phyloP scores from a whole-genome alignment of 805 yeast genomes.

The Candida takata region DNA sequence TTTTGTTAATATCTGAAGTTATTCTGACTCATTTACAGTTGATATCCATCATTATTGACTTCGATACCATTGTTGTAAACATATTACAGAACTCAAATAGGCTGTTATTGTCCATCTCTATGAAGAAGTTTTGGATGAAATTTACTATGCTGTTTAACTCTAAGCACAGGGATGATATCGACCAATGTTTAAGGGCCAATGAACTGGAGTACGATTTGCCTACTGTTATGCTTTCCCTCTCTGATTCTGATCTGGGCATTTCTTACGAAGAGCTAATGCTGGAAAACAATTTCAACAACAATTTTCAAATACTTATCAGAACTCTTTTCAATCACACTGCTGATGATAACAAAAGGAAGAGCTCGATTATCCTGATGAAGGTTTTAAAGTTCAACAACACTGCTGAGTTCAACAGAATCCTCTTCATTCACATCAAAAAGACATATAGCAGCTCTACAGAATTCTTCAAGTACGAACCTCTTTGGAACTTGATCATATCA shows the following conservation, averaged over 20 bases:
- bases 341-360: conserved; percentile 4
- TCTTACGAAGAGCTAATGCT: conserved; percentile 8
- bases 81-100: conserved; percentile 6
- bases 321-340: conserved; percentile 12
- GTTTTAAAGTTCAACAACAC: conserved; percentile 17
- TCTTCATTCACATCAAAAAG: conserved; percentile 24
- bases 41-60: conserved; percentile 1
- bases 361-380: conserved; percentile 15
- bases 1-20: conserved; percentile 12
- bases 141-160: not conserved
- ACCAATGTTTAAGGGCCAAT: conserved; percentile 1
- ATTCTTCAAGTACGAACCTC: conserved; percentile 29
- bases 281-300: conserved; percentile 14
- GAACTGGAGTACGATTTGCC: conserved; percentile 1
- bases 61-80: not conserved
- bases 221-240: conserved; percentile 1
- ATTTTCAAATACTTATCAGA: conserved; percentile 19
- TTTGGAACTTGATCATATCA: conserved; percentile 31
- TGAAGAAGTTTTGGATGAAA: conserved; percentile 7
- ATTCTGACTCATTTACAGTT: conserved; percentile 6
- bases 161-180: conserved; percentile 5
- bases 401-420: conserved; percentile 21
- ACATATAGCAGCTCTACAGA: conserved; percentile 25
- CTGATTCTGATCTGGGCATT: conserved; percentile 6
- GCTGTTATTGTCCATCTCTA: conserved; percentile 3